phyloP scores from a whole-genome alignment of 768 basidiomycete species.

The Omphalotus guepiniiformis region DNA sequence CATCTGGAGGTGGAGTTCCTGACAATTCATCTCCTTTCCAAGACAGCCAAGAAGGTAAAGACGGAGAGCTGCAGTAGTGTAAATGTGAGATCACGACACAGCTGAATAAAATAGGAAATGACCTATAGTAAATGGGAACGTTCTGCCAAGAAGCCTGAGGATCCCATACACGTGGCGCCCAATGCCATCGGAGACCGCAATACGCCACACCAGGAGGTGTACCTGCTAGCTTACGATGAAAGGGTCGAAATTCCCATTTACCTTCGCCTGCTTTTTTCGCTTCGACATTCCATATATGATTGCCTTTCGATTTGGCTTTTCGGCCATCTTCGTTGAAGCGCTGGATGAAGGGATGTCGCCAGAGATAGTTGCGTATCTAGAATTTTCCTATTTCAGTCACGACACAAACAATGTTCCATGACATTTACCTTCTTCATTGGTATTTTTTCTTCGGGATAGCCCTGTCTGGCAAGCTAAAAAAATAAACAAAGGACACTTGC shows the following conservation, averaged over 20 bases:
- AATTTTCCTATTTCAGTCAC: slow-evolving; percentile 5
- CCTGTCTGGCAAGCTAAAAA: slow-evolving; percentile 77
- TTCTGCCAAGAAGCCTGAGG: slow-evolving; percentile 86
- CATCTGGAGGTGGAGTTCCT: slow-evolving; percentile 75
- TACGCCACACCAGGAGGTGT: slow-evolving; percentile 79
- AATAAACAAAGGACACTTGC: not conserved
- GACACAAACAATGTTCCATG: slow-evolving; percentile 12
- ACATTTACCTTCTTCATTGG: slow-evolving; percentile 87
- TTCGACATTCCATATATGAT: slow-evolving; percentile 99
- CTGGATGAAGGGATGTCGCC: slow-evolving; percentile 90
- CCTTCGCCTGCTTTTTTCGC: slow-evolving; percentile 79
- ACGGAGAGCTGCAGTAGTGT: slow-evolving; percentile 79
- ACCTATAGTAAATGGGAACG: slow-evolving; percentile 72
- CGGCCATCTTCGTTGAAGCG: slow-evolving; percentile 99
- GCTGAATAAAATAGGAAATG: too few species aligned
- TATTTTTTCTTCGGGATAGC: slow-evolving; percentile 91
- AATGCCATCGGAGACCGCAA: slow-evolving; percentile 76
- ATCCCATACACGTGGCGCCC: slow-evolving; percentile 95
- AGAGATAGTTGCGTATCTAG: slow-evolving; percentile 91
- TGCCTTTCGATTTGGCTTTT: slow-evolving; percentile 98
- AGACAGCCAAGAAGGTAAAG: slow-evolving; percentile 78
- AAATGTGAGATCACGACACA: too few species aligned
- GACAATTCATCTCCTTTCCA: slow-evolving; percentile 85
- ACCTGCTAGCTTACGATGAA: slow-evolving; percentile 84
- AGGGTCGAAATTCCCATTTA: slow-evolving; percentile 85